phyloP scores from a whole-genome alignment of 2,329 filamentous ascomycete genomes.

The Phyllachora maydis region DNA sequence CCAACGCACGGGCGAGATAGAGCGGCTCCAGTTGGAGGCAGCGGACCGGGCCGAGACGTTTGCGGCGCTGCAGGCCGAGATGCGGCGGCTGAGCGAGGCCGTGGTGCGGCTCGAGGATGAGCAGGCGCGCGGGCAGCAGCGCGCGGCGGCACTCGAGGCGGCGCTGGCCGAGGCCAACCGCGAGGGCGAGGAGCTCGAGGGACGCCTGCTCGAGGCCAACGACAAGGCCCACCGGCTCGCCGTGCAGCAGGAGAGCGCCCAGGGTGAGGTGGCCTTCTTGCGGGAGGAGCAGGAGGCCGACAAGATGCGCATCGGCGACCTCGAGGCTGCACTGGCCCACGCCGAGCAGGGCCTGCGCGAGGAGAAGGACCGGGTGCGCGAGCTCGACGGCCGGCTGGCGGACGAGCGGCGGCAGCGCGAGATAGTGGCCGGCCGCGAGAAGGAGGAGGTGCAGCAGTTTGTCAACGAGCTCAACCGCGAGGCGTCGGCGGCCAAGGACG shows the following conservation, averaged over 20 bases:
- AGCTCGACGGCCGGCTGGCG: constrained; percentile 54
- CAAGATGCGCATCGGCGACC: constrained; percentile 92
- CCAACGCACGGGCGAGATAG: constrained; percentile 48
- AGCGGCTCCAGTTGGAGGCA: constrained; percentile 50
- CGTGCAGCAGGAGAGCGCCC: constrained; percentile 81
- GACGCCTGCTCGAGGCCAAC: constrained; percentile 65
- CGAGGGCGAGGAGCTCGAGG: constrained; percentile 72
- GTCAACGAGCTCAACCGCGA: constrained; percentile 86
- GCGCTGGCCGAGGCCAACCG: constrained; percentile 69
- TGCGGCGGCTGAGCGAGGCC: constrained; percentile 77
- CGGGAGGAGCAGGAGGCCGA: constrained; percentile 92
- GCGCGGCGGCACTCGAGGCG: constrained; percentile 64
- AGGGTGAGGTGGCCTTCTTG: constrained; percentile 84
- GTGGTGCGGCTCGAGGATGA: constrained; percentile 80
- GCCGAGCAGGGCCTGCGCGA: constrained; percentile 65
- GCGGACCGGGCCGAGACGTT: constrained; percentile 70
- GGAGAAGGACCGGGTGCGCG: constrained; percentile 56
- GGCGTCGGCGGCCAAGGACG: constrained; percentile 63
- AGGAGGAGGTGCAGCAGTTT: constrained; percentile 85
- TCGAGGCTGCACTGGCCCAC: constrained; percentile 65
- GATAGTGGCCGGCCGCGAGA: constrained; percentile 68
- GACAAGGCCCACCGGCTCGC: constrained; percentile 73
- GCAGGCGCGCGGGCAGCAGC: constrained; percentile 54
- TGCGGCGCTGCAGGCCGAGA: constrained; percentile 76
- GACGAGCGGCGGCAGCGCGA: constrained; percentile 76